Conservation (phyloP, 1,284 basidiomycete genomes). For the Puccinia hordei region DNA sequence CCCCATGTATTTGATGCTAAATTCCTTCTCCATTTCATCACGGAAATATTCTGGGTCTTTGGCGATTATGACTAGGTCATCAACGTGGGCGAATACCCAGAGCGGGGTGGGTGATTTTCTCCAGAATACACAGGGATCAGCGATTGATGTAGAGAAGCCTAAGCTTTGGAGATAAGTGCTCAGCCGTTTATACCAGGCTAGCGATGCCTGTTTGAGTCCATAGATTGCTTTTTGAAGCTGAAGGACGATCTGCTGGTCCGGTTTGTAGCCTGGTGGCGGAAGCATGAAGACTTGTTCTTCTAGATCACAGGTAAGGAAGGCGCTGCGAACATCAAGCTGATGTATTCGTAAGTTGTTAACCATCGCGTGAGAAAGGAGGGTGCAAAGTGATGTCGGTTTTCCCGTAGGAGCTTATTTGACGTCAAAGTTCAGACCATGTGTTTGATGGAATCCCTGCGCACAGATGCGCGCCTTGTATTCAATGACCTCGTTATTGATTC, state of each 20-base stretch:
- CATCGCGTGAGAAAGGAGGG: not conserved
- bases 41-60: not conserved
- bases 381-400: not conserved
- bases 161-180: not conserved
- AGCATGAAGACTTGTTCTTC: not conserved
- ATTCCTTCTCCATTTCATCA: not conserved
- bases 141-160: not conserved
- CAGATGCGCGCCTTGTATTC: slow-evolving; percentile 19
- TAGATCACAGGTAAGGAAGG: slow-evolving; percentile 9
- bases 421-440: slow-evolving; percentile 7
- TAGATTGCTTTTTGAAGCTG: not conserved
- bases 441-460: slow-evolving; percentile 20
- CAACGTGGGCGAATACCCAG: not conserved
- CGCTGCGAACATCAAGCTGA: slow-evolving; percentile 8
- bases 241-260: not conserved
- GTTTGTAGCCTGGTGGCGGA: not conserved
- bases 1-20: slow-evolving; percentile 4
- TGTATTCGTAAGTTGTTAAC: not conserved
- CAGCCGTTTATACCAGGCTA: slow-evolving; percentile 8
- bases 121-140: not conserved
- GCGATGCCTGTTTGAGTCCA: not conserved
- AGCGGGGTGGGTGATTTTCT: not conserved
- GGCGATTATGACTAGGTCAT: not conserved
- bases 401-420: not conserved
- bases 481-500: not conserved